phyloP scores from a whole-genome alignment of 1,139 yeast genomes.

The Hyphopichia pseudoburtonii region DNA sequence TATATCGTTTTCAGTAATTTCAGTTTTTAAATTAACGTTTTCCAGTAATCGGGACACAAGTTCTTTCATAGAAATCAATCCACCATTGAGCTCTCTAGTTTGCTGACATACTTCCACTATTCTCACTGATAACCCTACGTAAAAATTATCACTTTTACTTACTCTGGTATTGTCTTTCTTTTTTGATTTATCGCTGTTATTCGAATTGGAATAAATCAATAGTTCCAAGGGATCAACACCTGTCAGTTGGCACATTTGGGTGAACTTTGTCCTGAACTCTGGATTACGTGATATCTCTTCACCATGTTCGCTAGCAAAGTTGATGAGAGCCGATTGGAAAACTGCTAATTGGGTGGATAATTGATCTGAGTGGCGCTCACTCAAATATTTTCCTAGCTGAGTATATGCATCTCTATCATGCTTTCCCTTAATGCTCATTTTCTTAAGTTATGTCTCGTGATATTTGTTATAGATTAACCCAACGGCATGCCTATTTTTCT shows the following conservation, averaged over 20 bases:
- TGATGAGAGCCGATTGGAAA: slow-evolving; percentile 59
- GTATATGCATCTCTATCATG: slow-evolving; percentile 29
- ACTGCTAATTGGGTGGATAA: slow-evolving; percentile 59
- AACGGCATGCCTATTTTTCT: too few species aligned
- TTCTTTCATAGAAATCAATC: slow-evolving; percentile 67
- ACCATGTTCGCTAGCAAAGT: slow-evolving; percentile 63
- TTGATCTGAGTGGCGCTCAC: slow-evolving; percentile 47
- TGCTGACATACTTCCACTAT: slow-evolving; percentile 73
- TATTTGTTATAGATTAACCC: too few species aligned
- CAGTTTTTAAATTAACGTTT: slow-evolving; percentile 18
- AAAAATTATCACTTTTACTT: slow-evolving; percentile 52
- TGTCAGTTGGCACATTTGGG: slow-evolving; percentile 70
- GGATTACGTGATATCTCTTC: slow-evolving; percentile 63
- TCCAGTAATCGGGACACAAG: slow-evolving; percentile 33
- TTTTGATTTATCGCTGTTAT: slow-evolving; percentile 15
- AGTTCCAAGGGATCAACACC: slow-evolving; percentile 82
- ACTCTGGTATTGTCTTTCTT: too few species aligned
- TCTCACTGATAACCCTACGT: slow-evolving; percentile 66
- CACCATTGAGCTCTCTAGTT: slow-evolving; percentile 76
- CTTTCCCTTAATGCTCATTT: background rate
- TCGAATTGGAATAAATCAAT: slow-evolving; percentile 25
- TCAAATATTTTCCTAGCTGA: slow-evolving; percentile 24
- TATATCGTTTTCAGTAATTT: slow-evolving; percentile 19
- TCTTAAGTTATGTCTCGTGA: background rate
- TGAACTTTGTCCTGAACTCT: slow-evolving; percentile 67